Evolutionary conservation across 257 asterid genomes (phyloP).

Genomic region (Primulina eburnea): DNA sequence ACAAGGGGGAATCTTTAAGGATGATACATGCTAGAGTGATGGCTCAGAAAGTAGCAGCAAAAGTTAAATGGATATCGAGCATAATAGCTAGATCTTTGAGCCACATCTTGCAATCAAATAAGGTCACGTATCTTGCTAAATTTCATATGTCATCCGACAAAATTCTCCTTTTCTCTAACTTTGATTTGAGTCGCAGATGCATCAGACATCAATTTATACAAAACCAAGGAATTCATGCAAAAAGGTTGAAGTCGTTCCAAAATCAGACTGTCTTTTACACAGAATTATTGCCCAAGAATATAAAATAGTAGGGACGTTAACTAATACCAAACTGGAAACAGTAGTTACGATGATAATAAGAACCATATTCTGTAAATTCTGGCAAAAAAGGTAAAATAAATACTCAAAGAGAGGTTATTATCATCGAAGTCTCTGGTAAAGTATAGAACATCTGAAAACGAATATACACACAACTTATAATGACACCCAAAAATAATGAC

Average conservation of each 20-base stretch:
- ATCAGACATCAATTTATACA: neutral
- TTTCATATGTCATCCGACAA: neutral
- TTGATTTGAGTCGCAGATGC: constrained; percentile 7
- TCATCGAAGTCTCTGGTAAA: neutral
- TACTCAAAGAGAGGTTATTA: neutral
- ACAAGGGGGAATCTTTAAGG: too few relatives aligned
- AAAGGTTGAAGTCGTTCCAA: neutral
- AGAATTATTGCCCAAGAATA: neutral
- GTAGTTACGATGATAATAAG: neutral
- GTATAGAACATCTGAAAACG: neutral
- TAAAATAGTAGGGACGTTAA: neutral
- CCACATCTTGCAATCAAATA: neutral
- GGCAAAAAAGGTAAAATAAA: neutral
- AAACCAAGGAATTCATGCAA: constrained; percentile 16
- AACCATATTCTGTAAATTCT: neutral
- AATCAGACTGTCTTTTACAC: neutral
- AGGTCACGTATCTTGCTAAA: neutral
- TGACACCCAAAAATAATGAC: constrained; percentile 30
- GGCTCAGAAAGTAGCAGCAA: too few relatives aligned
- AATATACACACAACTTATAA: neutral
- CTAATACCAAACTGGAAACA: neutral
- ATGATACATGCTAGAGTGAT: too few relatives aligned
- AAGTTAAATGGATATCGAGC: neutral
- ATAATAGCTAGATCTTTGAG: neutral
- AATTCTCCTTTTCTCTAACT: neutral